A percentile compares a stretch with the other conserved stretches of the same genome.
Conservation (phyloP, 1,284 basidiomycete species). For the Exobasidium cylindrosporum region DNA sequence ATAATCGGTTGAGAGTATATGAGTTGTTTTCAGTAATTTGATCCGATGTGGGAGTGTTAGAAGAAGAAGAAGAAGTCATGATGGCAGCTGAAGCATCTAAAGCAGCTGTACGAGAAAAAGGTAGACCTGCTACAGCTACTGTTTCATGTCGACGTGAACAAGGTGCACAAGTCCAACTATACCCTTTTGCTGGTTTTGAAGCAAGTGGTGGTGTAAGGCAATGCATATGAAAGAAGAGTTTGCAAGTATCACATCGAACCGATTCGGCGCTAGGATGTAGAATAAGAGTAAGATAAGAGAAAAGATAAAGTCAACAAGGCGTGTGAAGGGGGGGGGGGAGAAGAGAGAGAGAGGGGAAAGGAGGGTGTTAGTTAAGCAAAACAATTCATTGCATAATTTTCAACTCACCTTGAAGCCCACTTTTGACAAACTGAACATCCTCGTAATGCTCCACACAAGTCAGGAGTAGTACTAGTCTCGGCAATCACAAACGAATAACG, state of each 20-base stretch:
- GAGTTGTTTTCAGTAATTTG: not conserved
- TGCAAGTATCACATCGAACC: conserved; percentile 89
- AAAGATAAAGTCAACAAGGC: no score
- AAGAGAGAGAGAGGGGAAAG: not conserved
- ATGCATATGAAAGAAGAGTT: conserved; percentile 88
- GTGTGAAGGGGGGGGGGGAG: no score
- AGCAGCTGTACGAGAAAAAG: conserved; percentile 16
- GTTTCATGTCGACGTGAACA: conserved; percentile 78
- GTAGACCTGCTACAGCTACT: conserved; percentile 63
- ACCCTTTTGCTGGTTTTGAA: conserved; percentile 93
- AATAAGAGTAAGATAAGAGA: no score
- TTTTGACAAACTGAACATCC: conserved; percentile 76
- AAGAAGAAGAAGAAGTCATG: conserved; percentile 22
- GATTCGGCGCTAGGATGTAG: conserved; percentile 68
- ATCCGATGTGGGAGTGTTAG: not conserved
- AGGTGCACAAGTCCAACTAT: conserved; percentile 94
- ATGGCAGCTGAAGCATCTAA: conserved; percentile 13
- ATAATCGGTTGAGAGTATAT: not conserved
- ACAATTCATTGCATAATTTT: no score
- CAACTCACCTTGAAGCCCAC: conserved; percentile 81
- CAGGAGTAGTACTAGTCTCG: conserved; percentile 85
- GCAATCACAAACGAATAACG: conserved; percentile 93
- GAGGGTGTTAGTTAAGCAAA: conserved; percentile 12
- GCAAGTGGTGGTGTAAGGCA: conserved; percentile 89
- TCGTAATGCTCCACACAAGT: conserved; percentile 81